Conservation (phyloP, 148 eudicot genomes). For the Rhododendron ovatum region DNA sequence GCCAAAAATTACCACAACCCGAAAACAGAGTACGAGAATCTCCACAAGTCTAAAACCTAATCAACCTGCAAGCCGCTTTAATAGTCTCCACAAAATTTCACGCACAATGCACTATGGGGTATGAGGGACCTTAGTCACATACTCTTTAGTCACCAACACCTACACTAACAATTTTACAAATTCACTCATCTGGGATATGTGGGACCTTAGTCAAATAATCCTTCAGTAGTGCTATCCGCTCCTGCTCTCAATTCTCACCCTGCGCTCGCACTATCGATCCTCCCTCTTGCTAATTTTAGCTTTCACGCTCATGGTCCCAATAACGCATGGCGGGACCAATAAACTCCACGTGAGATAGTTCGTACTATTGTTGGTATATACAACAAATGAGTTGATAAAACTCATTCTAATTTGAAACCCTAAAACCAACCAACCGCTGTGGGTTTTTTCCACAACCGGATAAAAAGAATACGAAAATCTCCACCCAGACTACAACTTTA, state of each 20-base stretch:
- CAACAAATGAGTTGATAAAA: background rate
- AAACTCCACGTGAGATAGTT: background rate
- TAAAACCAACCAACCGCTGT: background rate
- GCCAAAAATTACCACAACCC: background rate
- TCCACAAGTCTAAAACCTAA: background rate
- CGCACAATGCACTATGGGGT: background rate
- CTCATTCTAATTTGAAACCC: constrained; percentile 1
- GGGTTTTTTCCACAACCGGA: background rate
- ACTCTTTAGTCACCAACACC: background rate
- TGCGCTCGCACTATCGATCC: background rate
- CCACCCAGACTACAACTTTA: background rate
- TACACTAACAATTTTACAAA: background rate
- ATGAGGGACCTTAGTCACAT: background rate
- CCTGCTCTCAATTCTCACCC: background rate
- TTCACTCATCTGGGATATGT: background rate
- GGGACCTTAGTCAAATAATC: background rate
- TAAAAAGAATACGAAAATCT: background rate
- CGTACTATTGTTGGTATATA: background rate
- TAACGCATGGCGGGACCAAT: background rate
- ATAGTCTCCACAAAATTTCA: background rate
- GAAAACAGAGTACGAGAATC: background rate
- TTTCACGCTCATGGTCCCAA: background rate
- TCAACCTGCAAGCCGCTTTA: background rate
- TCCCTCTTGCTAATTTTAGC: background rate
- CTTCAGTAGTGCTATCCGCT: background rate